A percentile compares a stretch with the other conserved stretches of the same genome.
phyloP scores from a whole-genome alignment of 345 rosid genomes.

The Garcia nutans region DNA sequence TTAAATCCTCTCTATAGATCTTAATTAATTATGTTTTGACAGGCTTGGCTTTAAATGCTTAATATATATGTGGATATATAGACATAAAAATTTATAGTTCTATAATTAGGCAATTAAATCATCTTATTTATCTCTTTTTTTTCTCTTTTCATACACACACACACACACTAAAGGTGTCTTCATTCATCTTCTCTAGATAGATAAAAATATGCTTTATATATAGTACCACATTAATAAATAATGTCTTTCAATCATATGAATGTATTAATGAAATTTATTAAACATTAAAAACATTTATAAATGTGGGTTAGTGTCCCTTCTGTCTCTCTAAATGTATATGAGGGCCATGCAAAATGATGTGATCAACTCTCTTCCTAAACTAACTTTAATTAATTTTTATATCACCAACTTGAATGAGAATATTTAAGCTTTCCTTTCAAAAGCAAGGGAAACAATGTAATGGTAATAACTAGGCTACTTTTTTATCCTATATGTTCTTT shows the following conservation, averaged over 20 bases:
- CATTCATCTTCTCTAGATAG: not conserved
- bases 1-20: not conserved
- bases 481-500: no score
- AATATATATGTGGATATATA: not conserved
- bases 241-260: not conserved
- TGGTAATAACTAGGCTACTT: not conserved
- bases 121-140: not conserved
- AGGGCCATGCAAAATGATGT: not conserved
- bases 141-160: not conserved
- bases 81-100: not conserved
- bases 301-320: not conserved
- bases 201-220: not conserved
- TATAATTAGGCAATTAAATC: not conserved
- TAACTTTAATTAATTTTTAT: not conserved
- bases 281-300: not conserved
- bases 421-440: not conserved
- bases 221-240: no score
- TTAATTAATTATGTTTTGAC: no score
- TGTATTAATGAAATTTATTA: not conserved
- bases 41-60: not conserved
- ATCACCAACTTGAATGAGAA: not conserved
- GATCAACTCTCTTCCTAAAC: not conserved
- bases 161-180: constrained; percentile 9
- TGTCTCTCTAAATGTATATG: not conserved
- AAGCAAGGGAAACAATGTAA: not conserved